Percentiles rank a stretch among this genome's conserved stretches.
Conservation (phyloP, 1,284 basidiomycete genomes). For the Pseudozyma hubeiensis region DNA sequence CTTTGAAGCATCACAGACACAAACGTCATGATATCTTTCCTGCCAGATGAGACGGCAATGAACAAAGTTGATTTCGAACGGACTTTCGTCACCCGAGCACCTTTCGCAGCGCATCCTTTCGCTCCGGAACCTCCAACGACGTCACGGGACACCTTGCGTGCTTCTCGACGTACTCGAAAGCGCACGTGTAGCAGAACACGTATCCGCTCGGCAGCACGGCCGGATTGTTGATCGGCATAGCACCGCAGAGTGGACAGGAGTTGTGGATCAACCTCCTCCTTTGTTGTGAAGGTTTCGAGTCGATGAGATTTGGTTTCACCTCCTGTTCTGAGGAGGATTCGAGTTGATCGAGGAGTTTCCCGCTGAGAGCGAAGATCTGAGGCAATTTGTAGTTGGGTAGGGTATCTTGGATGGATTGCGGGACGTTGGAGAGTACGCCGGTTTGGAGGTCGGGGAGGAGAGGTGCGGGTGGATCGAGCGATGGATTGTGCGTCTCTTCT, state of each 20-base stretch:
- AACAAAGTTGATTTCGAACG: background rate
- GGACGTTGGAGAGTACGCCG: constrained; percentile 3
- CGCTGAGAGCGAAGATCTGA: constrained; percentile 26
- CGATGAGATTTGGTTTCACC: background rate
- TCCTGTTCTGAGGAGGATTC: constrained; percentile 17
- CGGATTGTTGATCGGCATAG: constrained; percentile 80
- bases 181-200: constrained; percentile 95
- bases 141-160: constrained; percentile 88
- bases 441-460: constrained; percentile 17
- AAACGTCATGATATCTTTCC: too few species aligned
- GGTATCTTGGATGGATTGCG: background rate
- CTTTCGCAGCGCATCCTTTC: constrained; percentile 80
- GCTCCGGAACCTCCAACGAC: constrained; percentile 77
- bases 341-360: constrained; percentile 27
- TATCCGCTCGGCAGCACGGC: constrained; percentile 91
- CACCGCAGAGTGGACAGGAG: constrained; percentile 87
- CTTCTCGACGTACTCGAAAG: constrained; percentile 83
- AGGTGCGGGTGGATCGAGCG: constrained; percentile 20
- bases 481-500: constrained; percentile 10
- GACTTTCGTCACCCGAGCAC: constrained; percentile 75
- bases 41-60: too few species aligned
- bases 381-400: constrained; percentile 25
- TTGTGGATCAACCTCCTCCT: constrained; percentile 72
- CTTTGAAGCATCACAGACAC: too few species aligned
- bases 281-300: constrained; percentile 44